Percentiles rank a stretch among this genome's conserved stretches.
phyloP scores from a whole-genome alignment of 2,329 filamentous ascomycete species.

The Apiospora arundinis region DNA sequence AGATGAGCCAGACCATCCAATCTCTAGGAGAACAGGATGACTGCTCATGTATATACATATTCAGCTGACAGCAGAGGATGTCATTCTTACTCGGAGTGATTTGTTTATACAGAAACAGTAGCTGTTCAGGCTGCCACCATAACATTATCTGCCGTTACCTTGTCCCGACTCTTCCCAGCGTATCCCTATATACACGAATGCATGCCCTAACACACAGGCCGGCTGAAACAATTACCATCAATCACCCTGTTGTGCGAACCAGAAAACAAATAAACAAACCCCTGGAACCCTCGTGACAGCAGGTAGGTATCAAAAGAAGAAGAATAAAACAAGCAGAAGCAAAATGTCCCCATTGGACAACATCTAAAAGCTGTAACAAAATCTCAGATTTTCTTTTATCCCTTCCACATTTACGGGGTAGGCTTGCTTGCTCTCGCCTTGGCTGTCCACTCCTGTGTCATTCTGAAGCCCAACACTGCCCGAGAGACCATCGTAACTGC shows the following conservation, averaged over 20 bases:
- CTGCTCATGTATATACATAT: too few relatives aligned
- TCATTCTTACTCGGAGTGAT: too few relatives aligned
- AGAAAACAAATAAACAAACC: not conserved
- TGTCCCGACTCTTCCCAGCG: too few relatives aligned
- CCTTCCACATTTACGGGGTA: not conserved
- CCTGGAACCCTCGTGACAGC: not conserved
- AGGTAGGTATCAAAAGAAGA: not conserved
- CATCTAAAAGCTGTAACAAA: not conserved
- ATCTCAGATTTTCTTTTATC: not conserved
- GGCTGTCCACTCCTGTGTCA: not conserved
- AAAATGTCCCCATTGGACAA: not conserved
- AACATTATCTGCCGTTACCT: too few relatives aligned
- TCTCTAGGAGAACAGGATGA: too few relatives aligned
- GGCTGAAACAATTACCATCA: too few relatives aligned
- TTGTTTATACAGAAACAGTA: too few relatives aligned
- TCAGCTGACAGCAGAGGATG: too few relatives aligned
- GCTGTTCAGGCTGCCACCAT: too few relatives aligned
- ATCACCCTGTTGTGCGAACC: not conserved
- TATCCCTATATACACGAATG: too few relatives aligned
- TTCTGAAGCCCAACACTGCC: not conserved
- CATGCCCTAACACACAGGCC: too few relatives aligned
- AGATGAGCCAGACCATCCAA: too few relatives aligned
- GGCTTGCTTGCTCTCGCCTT: not conserved
- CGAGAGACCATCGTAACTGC: not conserved
- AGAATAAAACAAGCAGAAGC: not conserved